Evolutionary conservation across 768 basidiomycete species (phyloP), one percentile per base, ranked within the genome.

Genomic region (Pleurotus platypus): DNA sequence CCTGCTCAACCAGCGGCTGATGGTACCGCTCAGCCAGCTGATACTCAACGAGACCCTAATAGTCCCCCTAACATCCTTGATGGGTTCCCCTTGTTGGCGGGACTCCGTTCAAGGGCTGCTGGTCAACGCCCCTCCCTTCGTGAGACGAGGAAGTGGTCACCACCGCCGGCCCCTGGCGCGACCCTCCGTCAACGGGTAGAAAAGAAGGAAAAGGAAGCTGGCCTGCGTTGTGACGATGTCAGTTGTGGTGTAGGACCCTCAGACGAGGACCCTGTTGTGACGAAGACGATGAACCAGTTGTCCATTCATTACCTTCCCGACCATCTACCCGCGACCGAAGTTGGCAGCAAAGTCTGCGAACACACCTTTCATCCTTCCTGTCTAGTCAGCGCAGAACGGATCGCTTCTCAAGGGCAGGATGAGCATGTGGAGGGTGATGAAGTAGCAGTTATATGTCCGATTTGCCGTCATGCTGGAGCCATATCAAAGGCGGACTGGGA

Each of bases 281-380:
- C 66, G 49, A 51, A 67, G 15, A 63, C 66, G 0, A 66, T 64
- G 64, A 67, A 68, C 60, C 77, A 77, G 61, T 64, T 84, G 50
- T 60, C 61, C 18, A 77, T 84, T 37, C 67, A 69, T 15, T 63
- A 56, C 2, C 62, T 55, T 53, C 55, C 51, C 11, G 61, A 58
- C 12, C 64, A 63, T 18, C 66, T 61, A 40, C 64, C 53, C n/a
- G 39, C 47, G 13, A 57, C 39, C 0, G 58, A 59, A 30, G 66
- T 55, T 26, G 58, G 58, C 37, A 59, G 62, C 39, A 59, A 58
- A n/a, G 73, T 81, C 54, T 92, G 90, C 63, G 58, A 65, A 37
- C 90, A 92, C 69, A 72, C 64, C 46, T 92, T 92, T 77, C 90
- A 92, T 64, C 78, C 83, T 7, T 68, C 82, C 55, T 92, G 90